Conservation (phyloP, 2,329 filamentous ascomycete genomes). For the Diaporthe capsici region DNA sequence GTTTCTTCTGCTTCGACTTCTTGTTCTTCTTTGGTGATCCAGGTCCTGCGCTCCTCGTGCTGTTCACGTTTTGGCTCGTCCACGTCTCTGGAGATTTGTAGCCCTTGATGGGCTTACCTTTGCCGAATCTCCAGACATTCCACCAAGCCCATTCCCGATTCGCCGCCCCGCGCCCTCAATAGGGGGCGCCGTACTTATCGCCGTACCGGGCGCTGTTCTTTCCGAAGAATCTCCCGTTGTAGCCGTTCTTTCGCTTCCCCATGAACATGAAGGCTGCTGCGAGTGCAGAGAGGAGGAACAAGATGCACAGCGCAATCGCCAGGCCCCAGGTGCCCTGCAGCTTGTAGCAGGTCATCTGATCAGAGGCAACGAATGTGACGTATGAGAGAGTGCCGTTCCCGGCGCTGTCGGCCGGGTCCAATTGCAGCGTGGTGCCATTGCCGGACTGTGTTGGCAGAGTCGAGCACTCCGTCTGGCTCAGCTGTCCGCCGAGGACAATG, state of each 20-base stretch:
- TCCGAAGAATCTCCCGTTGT: slow-evolving; percentile 3
- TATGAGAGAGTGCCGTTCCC: slow-evolving; percentile 55
- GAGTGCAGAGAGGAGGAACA: slow-evolving; percentile 76
- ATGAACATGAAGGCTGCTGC: slow-evolving; percentile 74
- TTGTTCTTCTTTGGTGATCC: slow-evolving; percentile 34
- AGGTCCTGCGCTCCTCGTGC: slow-evolving; percentile 25
- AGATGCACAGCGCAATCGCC: slow-evolving; percentile 81
- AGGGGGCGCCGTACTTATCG: slow-evolving; percentile 29
- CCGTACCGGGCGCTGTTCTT: slow-evolving; percentile 34
- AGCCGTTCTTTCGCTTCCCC: slow-evolving; percentile 58
- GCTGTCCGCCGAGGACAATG: slow-evolving; percentile 82
- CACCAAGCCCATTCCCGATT: slow-evolving; percentile 36
- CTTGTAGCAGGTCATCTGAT: slow-evolving; percentile 80
- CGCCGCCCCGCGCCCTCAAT: slow-evolving; percentile 35
- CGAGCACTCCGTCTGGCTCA: slow-evolving; percentile 83
- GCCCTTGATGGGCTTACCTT: slow-evolving; percentile 26
- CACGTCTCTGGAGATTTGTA: slow-evolving; percentile 33
- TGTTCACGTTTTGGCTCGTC: slow-evolving; percentile 27
- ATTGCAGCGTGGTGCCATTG: not conserved
- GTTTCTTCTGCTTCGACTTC: slow-evolving; percentile 26
- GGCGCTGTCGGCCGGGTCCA: slow-evolving; percentile 53
- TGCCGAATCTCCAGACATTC: slow-evolving; percentile 35
- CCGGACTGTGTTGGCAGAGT: slow-evolving; percentile 55
- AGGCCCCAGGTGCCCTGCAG: slow-evolving; percentile 92
- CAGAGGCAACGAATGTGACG: slow-evolving; percentile 64